Conservation (phyloP, 73 alveolate genomes). For the Paramecium pentaurelia region DNA sequence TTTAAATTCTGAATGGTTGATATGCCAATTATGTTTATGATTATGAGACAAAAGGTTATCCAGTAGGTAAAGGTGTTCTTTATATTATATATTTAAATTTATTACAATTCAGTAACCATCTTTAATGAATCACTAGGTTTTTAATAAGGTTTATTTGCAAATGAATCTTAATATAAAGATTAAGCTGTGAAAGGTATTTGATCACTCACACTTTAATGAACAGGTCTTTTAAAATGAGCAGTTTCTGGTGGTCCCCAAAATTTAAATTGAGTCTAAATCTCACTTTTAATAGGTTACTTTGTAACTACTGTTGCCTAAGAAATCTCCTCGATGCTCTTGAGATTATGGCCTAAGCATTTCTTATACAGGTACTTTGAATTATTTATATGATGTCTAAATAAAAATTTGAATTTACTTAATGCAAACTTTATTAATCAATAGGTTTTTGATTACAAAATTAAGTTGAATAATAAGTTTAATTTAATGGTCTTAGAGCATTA, state of each 20-base stretch:
- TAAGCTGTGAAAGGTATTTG: background rate
- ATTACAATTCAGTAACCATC: slow-evolving; percentile 1
- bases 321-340: slow-evolving; percentile 31
- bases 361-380: background rate
- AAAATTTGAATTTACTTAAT: background rate
- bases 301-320: slow-evolving; percentile 16
- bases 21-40: slow-evolving; percentile 1
- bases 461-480: background rate
- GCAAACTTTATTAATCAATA: background rate
- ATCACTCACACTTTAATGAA: slow-evolving; percentile 22
- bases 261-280: background rate
- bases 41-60: background rate
- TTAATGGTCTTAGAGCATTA: background rate
- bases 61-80: slow-evolving; percentile 47
- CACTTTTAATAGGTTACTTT: background rate
- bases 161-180: slow-evolving; percentile 12
- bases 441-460: slow-evolving; percentile 9
- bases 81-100: background rate
- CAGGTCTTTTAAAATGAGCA: slow-evolving; percentile 5
- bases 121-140: slow-evolving; percentile 26
- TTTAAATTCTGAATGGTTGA: background rate
- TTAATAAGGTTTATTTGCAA: background rate
- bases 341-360: background rate
- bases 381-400: background rate
- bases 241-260: slow-evolving; percentile 50